These are phyloP conservation scores for Epichloe hybrida DNA, from an alignment of 2,329 filamentous ascomycete genomes.

Conservation along the genomic window DNA sequence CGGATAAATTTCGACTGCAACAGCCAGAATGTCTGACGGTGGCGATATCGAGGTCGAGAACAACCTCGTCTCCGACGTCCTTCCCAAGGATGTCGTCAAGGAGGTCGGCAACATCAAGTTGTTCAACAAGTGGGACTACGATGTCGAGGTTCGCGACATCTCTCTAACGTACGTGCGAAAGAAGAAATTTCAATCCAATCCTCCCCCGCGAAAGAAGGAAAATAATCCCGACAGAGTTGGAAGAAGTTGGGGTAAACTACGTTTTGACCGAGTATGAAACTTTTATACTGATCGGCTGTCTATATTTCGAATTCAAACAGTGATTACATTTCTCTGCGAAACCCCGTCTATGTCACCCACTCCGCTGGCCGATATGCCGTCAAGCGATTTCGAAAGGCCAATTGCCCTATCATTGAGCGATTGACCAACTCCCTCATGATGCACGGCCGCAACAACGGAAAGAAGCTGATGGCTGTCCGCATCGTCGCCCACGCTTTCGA, in stretches of 20 bases:
- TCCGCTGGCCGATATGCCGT: constrained; percentile 95
- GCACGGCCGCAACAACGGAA: constrained; percentile 99
- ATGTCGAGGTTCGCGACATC: constrained; percentile 99
- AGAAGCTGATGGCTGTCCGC: constrained; percentile 99
- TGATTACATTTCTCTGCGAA: constrained; percentile 99
- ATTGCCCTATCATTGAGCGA: constrained; percentile 99
- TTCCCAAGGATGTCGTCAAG: constrained; percentile 83
- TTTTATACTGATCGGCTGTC: constrained; percentile 19
- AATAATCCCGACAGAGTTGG: neutral
- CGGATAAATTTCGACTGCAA: constrained; percentile 22
- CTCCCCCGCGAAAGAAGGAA: neutral
- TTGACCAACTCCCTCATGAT: constrained; percentile 99
- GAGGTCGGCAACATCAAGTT: constrained; percentile 91
- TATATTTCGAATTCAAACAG: constrained; percentile 33
- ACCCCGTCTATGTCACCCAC: constrained; percentile 98
- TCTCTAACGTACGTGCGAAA: constrained; percentile 73
- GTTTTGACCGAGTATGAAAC: neutral
- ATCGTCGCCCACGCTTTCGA: constrained; percentile 98
- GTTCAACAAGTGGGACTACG: constrained; percentile 96
- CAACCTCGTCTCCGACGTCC: constrained; percentile 61
- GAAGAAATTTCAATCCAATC: neutral
- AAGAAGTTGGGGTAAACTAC: neutral
- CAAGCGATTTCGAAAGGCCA: constrained; percentile 99
- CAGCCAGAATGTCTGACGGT: constrained; percentile 73
- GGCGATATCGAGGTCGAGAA: constrained; percentile 88